A percentile compares a stretch with the other conserved stretches of the same genome.
Conservation (phyloP, 2,329 filamentous ascomycete genomes). For the Bisporella sp. region DNA sequence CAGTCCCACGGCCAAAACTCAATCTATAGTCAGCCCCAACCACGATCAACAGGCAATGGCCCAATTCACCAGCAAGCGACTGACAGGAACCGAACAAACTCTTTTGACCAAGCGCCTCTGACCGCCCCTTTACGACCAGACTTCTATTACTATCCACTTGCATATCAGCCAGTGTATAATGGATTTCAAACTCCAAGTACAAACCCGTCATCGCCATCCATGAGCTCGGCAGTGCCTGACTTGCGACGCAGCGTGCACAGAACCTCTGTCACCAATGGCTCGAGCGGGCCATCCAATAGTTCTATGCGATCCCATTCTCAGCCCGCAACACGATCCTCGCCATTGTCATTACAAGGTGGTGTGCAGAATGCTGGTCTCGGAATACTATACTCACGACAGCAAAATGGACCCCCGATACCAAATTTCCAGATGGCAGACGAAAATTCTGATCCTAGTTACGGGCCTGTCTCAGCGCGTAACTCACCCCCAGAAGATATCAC, state of each 20-base stretch:
- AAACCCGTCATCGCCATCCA: constrained; percentile 50
- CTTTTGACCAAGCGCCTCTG: constrained; percentile 54
- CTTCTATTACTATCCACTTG: constrained; percentile 44
- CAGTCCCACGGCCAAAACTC: constrained; percentile 30
- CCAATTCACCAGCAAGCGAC: constrained; percentile 32
- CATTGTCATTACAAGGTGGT: constrained; percentile 29
- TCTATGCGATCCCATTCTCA: constrained; percentile 61
- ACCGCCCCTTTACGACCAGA: constrained; percentile 52
- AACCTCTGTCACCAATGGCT: constrained; percentile 42
- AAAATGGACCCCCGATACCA: constrained; percentile 45
- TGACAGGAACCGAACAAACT: constrained; percentile 51
- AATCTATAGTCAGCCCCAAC: constrained; percentile 35
- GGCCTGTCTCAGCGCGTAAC: constrained; percentile 9
- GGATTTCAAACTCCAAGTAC: constrained; percentile 43
- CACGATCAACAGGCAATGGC: constrained; percentile 27
- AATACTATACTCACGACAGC: constrained; percentile 17
- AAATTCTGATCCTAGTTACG: constrained; percentile 17
- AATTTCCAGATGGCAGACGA: constrained; percentile 49
- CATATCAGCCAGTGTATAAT: constrained; percentile 37
- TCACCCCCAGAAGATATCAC: constrained; percentile 20
- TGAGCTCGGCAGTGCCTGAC: constrained; percentile 39
- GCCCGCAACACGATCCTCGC: constrained; percentile 41
- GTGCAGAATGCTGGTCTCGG: constrained; percentile 31
- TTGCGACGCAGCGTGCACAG: constrained; percentile 51
- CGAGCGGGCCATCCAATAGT: constrained; percentile 42